Conservation (phyloP, 2,329 filamentous ascomycete species). For the Colletotrichum higginsianum region DNA sequence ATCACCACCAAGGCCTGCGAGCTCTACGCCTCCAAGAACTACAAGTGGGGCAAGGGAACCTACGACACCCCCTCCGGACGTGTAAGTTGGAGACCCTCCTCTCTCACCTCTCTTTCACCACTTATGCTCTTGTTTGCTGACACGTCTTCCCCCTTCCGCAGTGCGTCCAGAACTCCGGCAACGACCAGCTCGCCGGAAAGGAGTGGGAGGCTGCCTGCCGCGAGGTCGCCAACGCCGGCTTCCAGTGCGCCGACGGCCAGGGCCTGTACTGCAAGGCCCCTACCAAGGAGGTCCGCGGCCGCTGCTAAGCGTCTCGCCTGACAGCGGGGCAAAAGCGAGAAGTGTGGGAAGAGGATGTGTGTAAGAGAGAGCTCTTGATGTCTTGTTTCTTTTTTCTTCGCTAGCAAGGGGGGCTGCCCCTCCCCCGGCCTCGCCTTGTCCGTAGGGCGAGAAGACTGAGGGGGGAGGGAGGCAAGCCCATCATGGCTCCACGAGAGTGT, state of each 20-base stretch:
- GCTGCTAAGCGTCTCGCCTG: slow-evolving; percentile 36
- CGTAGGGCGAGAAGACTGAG: slow-evolving; percentile 10
- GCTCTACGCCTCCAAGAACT: slow-evolving; percentile 38
- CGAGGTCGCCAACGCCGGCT: slow-evolving; percentile 41
- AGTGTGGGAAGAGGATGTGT: background rate
- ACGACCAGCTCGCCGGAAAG: slow-evolving; percentile 41
- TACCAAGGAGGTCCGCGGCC: slow-evolving; percentile 33
- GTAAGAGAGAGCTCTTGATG: background rate
- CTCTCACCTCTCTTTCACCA: background rate
- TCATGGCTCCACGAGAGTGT: slow-evolving; percentile 16
- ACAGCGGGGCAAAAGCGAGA: too few relatives aligned
- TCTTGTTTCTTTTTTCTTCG: background rate
- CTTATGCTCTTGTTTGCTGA: background rate
- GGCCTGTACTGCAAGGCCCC: slow-evolving; percentile 43
- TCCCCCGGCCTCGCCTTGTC: slow-evolving; percentile 1
- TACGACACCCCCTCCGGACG: slow-evolving; percentile 42
- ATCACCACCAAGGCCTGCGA: slow-evolving; percentile 44
- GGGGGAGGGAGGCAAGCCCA: background rate
- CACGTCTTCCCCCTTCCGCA: background rate
- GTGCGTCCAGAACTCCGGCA: slow-evolving; percentile 37
- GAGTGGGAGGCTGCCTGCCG: slow-evolving; percentile 44
- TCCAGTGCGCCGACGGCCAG: slow-evolving; percentile 44
- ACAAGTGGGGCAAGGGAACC: slow-evolving; percentile 37
- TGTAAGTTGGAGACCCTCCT: slow-evolving; percentile 11
- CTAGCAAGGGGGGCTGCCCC: background rate